A percentile compares a stretch with the other conserved stretches of the same genome.
phyloP scores from a whole-genome alignment of 1,139 yeast genomes.

The Suhomyces kunorum region DNA sequence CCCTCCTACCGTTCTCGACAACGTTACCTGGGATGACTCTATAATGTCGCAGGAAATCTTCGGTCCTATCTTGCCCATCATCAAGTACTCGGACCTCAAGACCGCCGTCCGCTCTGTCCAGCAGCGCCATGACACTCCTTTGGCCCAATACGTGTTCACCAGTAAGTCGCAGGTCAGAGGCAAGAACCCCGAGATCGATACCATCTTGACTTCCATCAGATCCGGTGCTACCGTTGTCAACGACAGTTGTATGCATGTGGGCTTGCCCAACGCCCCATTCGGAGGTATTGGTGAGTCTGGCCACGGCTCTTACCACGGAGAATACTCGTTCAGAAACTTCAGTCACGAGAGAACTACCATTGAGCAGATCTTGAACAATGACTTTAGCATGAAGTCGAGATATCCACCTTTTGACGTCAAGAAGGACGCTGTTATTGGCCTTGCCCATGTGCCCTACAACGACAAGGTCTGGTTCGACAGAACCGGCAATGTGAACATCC shows the following conservation, averaged over 20 bases:
- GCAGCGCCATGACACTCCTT: slow-evolving; percentile 74
- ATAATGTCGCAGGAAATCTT: slow-evolving; percentile 78
- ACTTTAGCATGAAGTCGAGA: slow-evolving; percentile 55
- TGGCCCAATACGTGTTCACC: slow-evolving; percentile 79
- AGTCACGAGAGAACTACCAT: slow-evolving; percentile 74
- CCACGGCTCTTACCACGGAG: slow-evolving; percentile 78
- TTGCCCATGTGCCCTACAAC: slow-evolving; percentile 30
- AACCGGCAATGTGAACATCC: slow-evolving; percentile 34
- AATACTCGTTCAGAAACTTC: slow-evolving; percentile 68
- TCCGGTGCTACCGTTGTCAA: slow-evolving; percentile 77
- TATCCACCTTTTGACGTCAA: slow-evolving; percentile 63
- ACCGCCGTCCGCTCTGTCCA: slow-evolving; percentile 51
- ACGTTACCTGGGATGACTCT: slow-evolving; percentile 65
- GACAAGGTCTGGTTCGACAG: slow-evolving; percentile 41
- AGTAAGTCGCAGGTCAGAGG: slow-evolving; percentile 34
- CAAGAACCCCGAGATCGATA: slow-evolving; percentile 51
- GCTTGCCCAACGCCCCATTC: slow-evolving; percentile 73
- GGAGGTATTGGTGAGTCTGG: slow-evolving; percentile 94
- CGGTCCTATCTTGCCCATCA: slow-evolving; percentile 82
- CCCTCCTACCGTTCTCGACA: slow-evolving; percentile 72
- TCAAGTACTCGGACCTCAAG: slow-evolving; percentile 53
- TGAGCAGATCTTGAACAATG: slow-evolving; percentile 69
- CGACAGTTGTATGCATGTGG: slow-evolving; percentile 75
- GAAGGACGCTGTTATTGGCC: slow-evolving; percentile 33
- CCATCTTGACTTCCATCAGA: slow-evolving; percentile 55